Conservation (phyloP, 768 basidiomycete genomes). For the Dentipellis fragilis region DNA sequence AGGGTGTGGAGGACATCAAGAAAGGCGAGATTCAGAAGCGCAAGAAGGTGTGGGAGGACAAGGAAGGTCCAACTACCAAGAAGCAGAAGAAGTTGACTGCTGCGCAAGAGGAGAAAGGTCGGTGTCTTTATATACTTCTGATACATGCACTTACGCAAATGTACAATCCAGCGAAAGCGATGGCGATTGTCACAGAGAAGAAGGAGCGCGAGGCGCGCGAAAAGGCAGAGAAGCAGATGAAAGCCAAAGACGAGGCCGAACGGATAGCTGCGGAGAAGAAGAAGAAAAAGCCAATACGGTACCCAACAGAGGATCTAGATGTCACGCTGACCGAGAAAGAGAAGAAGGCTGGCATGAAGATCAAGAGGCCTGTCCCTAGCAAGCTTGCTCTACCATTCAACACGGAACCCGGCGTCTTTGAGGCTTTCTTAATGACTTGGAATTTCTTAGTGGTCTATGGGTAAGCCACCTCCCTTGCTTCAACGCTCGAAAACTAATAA, state of each 20-base stretch:
- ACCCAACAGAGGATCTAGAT: constrained; percentile 89
- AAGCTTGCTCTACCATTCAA: constrained; percentile 59
- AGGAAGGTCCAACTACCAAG: constrained; percentile 65
- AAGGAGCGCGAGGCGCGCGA: constrained; percentile 62
- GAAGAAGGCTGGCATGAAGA: constrained; percentile 65
- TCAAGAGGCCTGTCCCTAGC: constrained; percentile 59
- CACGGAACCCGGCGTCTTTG: constrained; percentile 54
- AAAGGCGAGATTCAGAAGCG: constrained; percentile 88
- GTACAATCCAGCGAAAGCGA: constrained; percentile 16
- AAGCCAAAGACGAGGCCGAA: constrained; percentile 63
- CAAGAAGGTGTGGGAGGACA: constrained; percentile 85
- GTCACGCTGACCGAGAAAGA: constrained; percentile 73
- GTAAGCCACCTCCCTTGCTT: constrained; percentile 28
- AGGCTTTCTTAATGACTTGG: constrained; percentile 86
- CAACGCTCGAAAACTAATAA: background rate
- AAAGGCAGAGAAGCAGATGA: constrained; percentile 54
- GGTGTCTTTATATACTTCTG: background rate
- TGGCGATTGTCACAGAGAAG: constrained; percentile 40
- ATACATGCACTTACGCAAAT: background rate
- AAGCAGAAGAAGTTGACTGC: constrained; percentile 72
- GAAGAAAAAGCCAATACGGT: constrained; percentile 84
- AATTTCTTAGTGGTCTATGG: constrained; percentile 91
- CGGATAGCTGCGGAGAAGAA: constrained; percentile 68
- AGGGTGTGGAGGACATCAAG: constrained; percentile 69
- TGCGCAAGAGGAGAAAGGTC: constrained; percentile 70